Base-by-base conservation (phyloP, 176 grass and related monocot species). In the Microstegium vimineum region DNA sequence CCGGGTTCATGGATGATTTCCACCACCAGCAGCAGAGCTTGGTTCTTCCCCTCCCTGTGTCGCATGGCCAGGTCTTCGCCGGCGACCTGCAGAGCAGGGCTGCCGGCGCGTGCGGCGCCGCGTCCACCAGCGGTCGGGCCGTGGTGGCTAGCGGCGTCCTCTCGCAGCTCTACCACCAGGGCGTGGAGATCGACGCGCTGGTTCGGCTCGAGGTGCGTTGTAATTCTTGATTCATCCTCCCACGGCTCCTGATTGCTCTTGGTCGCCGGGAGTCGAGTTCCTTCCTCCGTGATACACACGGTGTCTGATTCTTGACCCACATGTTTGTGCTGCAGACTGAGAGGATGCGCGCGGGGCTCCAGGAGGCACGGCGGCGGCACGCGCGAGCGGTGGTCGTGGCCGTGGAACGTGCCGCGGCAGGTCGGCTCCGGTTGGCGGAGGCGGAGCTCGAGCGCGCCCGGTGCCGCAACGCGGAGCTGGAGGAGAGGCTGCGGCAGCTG, bases 131-230 rank as follows among this genome's bases (percentile, higher is more conserved):
- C 27, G 81, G 81, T 10, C 68, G 67, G 22, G 4, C 33, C n/a
- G n/a, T n/a, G 34, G 1, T 3, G 0, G 22, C 0, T 60, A 78
- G n/a, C n/a, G n/a, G n/a, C 27, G 45, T 90, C 14, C 27, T 83
- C 2, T 78, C 93, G 26, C 81, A 82, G 16, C 31, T 90, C 16
- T 66, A 79, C 69, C 66, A 45, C 79, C 88, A 88, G 43, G 81
- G 81, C 12, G 27, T 79, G 33, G 82, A 95, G 79, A 78, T 92
- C 27, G 82, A 92, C 72, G 87, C 79, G 20, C 75, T 88, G 3
- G 31, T 95, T 0, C 69, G 79, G 0, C 37, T 92, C 52, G 81
- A 95, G 81, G 89, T 92, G 70, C 43, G 56, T 17, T 1, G 26
- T 0, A 30, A 16, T 59, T 25, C 7, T 5, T 41, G 6, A 5